Conservation (phyloP, 2,329 filamentous ascomycete species). For the Ophiostoma himal-ulmi region DNA sequence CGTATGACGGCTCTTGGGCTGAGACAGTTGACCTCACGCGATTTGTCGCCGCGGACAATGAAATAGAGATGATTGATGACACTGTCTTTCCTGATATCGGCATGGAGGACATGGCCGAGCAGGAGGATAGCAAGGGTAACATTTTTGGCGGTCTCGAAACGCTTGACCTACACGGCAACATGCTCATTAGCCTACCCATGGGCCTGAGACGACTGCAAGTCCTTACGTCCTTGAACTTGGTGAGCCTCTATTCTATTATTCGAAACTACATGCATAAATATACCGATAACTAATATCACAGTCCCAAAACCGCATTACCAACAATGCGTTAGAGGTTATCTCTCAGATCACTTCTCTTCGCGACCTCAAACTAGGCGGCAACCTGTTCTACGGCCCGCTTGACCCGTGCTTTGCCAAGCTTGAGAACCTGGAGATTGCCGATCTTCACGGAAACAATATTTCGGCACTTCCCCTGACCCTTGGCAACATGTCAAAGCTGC, state of each 20-base stretch:
- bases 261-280: not conserved
- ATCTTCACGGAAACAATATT: slow-evolving; percentile 75
- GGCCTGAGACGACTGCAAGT: slow-evolving; percentile 68
- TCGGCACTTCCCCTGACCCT: slow-evolving; percentile 63
- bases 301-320: slow-evolving; percentile 76
- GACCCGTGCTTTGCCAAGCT: slow-evolving; percentile 59
- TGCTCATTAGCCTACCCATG: slow-evolving; percentile 63
- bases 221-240: slow-evolving; percentile 76
- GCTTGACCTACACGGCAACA: slow-evolving; percentile 81
- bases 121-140: slow-evolving; percentile 61
- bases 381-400: slow-evolving; percentile 64
- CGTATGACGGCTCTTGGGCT: slow-evolving; percentile 68
- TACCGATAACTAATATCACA: slow-evolving; percentile 31
- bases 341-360: slow-evolving; percentile 65
- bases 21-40: slow-evolving; percentile 83
- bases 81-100: slow-evolving; percentile 70
- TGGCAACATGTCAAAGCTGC: slow-evolving; percentile 61
- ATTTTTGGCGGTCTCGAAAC: slow-evolving; percentile 78
- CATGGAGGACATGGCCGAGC: slow-evolving; percentile 51
- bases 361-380: slow-evolving; percentile 77
- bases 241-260: slow-evolving; percentile 39
- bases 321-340: slow-evolving; percentile 65
- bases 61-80: slow-evolving; percentile 68
- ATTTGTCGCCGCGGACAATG: slow-evolving; percentile 84
- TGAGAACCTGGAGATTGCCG: slow-evolving; percentile 67